Evolutionary conservation across 176 grass and related monocot genomes (phyloP).

Genomic region (Cenchrus purpureus): DNA sequence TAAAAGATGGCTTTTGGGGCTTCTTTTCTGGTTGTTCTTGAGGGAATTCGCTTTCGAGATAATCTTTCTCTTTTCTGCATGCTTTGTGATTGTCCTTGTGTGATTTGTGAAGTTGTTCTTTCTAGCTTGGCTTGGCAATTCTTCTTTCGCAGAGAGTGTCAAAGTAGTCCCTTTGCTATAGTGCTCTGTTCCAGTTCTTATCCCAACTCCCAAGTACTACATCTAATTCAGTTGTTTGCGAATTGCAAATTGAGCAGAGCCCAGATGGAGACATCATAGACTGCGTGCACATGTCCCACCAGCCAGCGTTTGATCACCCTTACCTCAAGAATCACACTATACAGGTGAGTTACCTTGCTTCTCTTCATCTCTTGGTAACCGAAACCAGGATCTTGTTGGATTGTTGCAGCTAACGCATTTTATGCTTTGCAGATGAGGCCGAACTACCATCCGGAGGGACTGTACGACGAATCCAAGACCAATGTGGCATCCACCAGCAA

Average conservation of each 20-base stretch:
- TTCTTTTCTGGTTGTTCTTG: conserved; percentile 35
- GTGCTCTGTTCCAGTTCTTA: not conserved
- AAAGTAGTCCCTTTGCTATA: not conserved
- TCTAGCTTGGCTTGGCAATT: not conserved
- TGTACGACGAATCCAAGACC: conserved; percentile 59
- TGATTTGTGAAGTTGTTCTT: not conserved
- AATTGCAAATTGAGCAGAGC: conserved; percentile 58
- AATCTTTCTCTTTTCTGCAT: not conserved
- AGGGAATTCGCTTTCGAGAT: conserved; percentile 36
- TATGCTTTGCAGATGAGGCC: conserved; percentile 62
- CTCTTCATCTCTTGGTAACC: not conserved
- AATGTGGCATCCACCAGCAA: conserved; percentile 30
- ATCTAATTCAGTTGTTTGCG: conserved; percentile 24
- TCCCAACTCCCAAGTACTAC: too few species aligned
- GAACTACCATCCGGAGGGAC: conserved; percentile 65
- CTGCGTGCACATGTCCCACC: conserved; percentile 89
- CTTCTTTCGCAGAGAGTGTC: not conserved
- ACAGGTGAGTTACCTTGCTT: conserved; percentile 52
- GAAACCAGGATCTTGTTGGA: not conserved
- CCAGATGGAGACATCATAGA: conserved; percentile 95
- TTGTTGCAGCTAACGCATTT: not conserved
- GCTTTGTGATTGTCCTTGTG: conserved; percentile 19
- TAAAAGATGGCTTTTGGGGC: conserved; percentile 12
- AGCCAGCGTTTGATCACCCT: conserved; percentile 94
- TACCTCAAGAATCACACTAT: conserved; percentile 91